These are phyloP conservation scores for Erysiphe neolycopersici DNA, from an alignment of 2,329 filamentous ascomycete genomes.

Conservation along the genomic window DNA sequence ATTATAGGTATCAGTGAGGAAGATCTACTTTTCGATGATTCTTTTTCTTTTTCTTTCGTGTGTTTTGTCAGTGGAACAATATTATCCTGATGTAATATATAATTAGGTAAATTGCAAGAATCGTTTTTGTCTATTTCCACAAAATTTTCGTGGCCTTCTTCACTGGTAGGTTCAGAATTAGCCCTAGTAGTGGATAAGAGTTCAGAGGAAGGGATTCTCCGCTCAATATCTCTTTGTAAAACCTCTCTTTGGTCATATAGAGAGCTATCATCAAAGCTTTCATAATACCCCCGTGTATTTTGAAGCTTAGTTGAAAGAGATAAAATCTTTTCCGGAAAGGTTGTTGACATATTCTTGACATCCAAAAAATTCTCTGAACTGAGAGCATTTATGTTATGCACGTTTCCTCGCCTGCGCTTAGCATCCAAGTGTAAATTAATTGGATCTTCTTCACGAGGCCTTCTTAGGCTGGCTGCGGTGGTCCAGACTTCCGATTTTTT, in stretches of 20 bases:
- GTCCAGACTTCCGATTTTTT: conserved; percentile 2
- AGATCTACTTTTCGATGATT: not conserved
- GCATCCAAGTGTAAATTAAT: conserved; percentile 8
- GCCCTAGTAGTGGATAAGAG: not conserved
- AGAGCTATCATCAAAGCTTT: too few species aligned
- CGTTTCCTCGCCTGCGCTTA: conserved; percentile 18
- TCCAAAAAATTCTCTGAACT: not conserved
- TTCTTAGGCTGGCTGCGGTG: conserved; percentile 8
- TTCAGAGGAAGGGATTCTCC: not conserved
- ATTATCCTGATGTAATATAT: not conserved
- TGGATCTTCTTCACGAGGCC: conserved; percentile 10
- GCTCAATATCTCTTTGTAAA: not conserved
- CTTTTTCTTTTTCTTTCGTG: not conserved
- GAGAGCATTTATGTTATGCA: conserved; percentile 10
- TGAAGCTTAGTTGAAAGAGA: not conserved
- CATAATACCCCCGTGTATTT: too few species aligned
- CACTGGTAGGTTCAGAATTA: not conserved
- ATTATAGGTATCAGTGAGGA: not conserved
- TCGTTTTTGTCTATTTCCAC: not conserved
- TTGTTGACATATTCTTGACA: not conserved
- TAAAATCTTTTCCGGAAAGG: not conserved
- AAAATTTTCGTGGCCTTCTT: not conserved
- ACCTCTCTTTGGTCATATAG: not conserved
- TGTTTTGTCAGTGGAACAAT: not conserved
- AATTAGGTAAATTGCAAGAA: not conserved